phyloP scores from a whole-genome alignment of 306 rosid species.

The Betula pendula region DNA sequence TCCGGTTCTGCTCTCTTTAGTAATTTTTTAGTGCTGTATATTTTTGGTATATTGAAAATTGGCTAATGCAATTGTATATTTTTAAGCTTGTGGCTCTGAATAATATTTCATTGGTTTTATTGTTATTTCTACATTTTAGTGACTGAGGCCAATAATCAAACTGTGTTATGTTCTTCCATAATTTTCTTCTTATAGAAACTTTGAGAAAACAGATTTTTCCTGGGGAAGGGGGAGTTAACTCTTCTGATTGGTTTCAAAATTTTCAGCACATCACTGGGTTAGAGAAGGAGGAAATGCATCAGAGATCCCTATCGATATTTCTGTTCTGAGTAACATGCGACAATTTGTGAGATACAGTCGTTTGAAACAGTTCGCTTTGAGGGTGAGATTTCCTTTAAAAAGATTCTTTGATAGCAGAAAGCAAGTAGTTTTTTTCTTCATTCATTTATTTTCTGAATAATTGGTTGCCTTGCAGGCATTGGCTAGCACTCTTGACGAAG shows the following conservation, averaged over 20 bases:
- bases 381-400: constrained; percentile 52
- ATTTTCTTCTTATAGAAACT: not conserved
- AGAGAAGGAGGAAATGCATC: constrained; percentile 92
- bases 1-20: constrained; percentile 23
- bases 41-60: constrained; percentile 24
- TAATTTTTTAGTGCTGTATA: constrained; percentile 26
- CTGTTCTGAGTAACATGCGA: constrained; percentile 90
- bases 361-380: constrained; percentile 92
- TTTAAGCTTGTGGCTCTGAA: not conserved
- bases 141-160: constrained; percentile 22
- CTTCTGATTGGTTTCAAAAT: constrained; percentile 27
- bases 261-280: constrained; percentile 97
- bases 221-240: constrained; percentile 5
- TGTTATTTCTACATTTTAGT: not conserved
- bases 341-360: constrained; percentile 91
- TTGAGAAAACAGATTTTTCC: not conserved
- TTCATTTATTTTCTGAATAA: constrained; percentile 15
- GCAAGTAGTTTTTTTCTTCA: constrained; percentile 13
- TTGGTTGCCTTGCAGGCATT: constrained; percentile 66
- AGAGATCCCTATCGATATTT: constrained; percentile 94
- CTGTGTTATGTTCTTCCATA: constrained; percentile 1
- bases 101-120: not conserved
- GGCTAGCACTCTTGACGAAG: constrained; percentile 93
- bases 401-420: constrained; percentile 20
- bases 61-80: not conserved